These are phyloP conservation scores for Trichoderma sp. DNA, from an alignment of 2,329 filamentous ascomycete species.

Conservation along the genomic window DNA sequence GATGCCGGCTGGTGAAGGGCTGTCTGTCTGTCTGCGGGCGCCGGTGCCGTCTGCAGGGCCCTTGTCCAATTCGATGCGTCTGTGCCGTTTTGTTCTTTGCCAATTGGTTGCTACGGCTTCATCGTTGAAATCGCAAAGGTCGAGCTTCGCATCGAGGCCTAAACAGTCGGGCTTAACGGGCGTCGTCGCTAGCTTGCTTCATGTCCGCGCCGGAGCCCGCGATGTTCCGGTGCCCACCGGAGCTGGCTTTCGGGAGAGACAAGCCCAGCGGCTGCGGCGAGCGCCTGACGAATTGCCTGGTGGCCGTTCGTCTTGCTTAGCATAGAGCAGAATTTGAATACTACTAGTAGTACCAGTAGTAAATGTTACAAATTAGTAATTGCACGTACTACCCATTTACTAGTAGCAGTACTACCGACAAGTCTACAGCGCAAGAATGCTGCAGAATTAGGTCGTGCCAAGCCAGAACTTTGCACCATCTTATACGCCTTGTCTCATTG, in stretches of 20 bases:
- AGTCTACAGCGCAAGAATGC: background rate
- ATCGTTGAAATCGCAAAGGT: background rate
- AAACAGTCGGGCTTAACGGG: background rate
- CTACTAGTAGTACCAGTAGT: background rate
- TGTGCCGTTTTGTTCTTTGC: background rate
- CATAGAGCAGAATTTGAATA: background rate
- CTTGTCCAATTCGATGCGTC: constrained; percentile 12
- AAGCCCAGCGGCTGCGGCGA: background rate
- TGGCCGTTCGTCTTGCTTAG: background rate
- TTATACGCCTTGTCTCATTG: background rate
- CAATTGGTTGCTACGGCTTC: background rate
- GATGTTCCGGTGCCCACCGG: constrained; percentile 25
- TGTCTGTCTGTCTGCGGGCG: background rate
- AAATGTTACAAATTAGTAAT: background rate
- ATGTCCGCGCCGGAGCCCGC: constrained; percentile 21
- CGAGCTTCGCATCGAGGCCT: constrained; percentile 15
- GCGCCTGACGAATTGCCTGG: background rate
- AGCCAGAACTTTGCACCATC: background rate
- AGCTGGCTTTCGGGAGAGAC: background rate
- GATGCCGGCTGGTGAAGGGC: constrained; percentile 13
- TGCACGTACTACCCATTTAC: background rate
- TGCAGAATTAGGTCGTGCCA: background rate
- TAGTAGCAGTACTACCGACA: background rate
- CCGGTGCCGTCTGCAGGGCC: background rate
- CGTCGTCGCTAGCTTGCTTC: background rate